These are phyloP conservation scores for Pseudodiploospora longispora DNA, from an alignment of 2,329 filamentous ascomycete species.

Conservation along the genomic window DNA sequence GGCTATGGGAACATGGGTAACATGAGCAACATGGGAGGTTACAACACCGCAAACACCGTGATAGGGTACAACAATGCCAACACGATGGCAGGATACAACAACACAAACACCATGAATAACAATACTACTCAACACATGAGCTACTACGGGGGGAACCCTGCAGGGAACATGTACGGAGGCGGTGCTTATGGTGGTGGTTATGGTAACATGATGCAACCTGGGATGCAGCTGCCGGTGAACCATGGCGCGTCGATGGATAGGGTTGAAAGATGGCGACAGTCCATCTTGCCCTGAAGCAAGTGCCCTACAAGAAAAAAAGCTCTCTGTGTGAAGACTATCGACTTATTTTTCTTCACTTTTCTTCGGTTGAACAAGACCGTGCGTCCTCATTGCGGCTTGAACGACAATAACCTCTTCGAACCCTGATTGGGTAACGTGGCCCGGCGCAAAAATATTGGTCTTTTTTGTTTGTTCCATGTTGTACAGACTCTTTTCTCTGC, in stretches of 20 bases:
- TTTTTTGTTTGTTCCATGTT: background rate
- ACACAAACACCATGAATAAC: slow-evolving; percentile 6
- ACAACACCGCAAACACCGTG: slow-evolving; percentile 7
- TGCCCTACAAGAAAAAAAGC: no score
- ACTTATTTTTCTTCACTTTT: background rate
- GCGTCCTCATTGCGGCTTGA: background rate
- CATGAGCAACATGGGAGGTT: slow-evolving; percentile 12
- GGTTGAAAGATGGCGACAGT: slow-evolving; percentile 36
- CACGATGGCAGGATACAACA: slow-evolving; percentile 4
- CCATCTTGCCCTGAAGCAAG: slow-evolving; percentile 25
- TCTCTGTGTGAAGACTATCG: no score
- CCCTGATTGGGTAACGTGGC: background rate
- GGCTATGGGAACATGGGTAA: slow-evolving; percentile 11
- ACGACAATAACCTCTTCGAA: background rate
- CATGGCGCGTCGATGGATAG: slow-evolving; percentile 23
- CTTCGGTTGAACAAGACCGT: background rate
- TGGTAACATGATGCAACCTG: slow-evolving; percentile 17
- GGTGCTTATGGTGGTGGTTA: background rate
- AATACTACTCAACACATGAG: slow-evolving; percentile 2
- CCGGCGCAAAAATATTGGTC: no score
- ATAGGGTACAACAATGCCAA: no score
- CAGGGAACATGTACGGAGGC: slow-evolving; percentile 15
- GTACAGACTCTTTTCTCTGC: background rate
- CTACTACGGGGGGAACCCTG: slow-evolving; percentile 10
- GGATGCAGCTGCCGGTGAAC: slow-evolving; percentile 18